Evolutionary conservation across 495 filamentous ascomycete genomes (phyloP), one percentile per base, ranked within the genome.

Genomic region (Neurospora tetraspora): DNA sequence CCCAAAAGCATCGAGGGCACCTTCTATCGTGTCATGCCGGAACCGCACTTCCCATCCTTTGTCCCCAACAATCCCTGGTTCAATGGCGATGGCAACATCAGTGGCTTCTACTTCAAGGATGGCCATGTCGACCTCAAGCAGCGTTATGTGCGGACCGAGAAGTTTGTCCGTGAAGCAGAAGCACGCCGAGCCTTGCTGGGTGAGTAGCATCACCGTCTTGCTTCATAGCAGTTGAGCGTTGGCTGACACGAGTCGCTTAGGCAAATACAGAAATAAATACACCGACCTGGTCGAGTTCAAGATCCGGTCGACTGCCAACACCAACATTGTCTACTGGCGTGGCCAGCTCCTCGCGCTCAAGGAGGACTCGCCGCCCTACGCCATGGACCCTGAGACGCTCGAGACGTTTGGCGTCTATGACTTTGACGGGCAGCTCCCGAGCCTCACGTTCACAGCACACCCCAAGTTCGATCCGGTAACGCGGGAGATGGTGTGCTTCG

Each of bases 381-480:
- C 84, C 2, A 79, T 88, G 80, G 83, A 88, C 69, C 85, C 85
- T 11, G 72, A 79, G 7, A 86, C 86, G 2, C 79, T 88, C 8
- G 86, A 87, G 75, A 88, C 86, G 3, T 82, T 82, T 53, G 83
- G 85, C 0, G 74, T 79, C 0, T 81, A 86, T 73, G 78, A 83
- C 73, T 89, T 88, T 69, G 86, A 86, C 65, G 86, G 86, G 8
- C 86, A 88, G 76, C 77, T 88, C 16, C 77, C 78, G 1, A 81
- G 82, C n/a, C 76, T 82, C 18, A 89, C 87, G 0, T 88, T 88
- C 73, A 88, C 86, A 0, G 87, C 87, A 0, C 87, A 89, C 74
- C 87, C 87, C 4, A 89, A 89, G 71, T 81, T 86, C 73, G 86
- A 88, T 75, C 87, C 86, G 4, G 77, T 77, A 23, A 88, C 85